phyloP scores from a whole-genome alignment of 2,329 filamentous ascomycete genomes.

The Colletotrichum tabaci region DNA sequence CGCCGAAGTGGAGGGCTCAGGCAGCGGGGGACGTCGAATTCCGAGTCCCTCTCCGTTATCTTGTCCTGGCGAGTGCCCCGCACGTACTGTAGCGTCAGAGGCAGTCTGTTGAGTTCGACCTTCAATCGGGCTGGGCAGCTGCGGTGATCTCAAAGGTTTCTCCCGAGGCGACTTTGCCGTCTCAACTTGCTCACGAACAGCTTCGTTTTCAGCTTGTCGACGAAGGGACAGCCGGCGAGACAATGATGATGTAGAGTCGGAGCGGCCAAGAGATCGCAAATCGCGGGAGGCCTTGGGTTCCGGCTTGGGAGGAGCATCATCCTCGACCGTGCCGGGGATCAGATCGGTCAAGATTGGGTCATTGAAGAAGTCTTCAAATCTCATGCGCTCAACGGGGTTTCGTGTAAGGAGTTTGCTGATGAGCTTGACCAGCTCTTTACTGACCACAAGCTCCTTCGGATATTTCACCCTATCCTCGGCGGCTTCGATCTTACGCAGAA shows the following conservation, averaged over 20 bases:
- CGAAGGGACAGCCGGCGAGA: slow-evolving; percentile 56
- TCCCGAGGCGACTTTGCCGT: slow-evolving; percentile 60
- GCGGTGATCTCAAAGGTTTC: slow-evolving; percentile 58
- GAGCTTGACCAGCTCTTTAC: slow-evolving; percentile 82
- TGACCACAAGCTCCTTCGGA: slow-evolving; percentile 79
- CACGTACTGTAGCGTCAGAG: slow-evolving; percentile 48
- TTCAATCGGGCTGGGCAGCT: slow-evolving; percentile 50
- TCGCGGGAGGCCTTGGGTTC: slow-evolving; percentile 54
- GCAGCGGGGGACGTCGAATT: slow-evolving; percentile 64
- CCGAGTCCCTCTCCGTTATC: slow-evolving; percentile 66
- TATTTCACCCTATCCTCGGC: slow-evolving; percentile 90
- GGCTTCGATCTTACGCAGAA: slow-evolving; percentile 92
- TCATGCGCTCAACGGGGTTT: slow-evolving; percentile 86
- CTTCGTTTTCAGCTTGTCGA: slow-evolving; percentile 58
- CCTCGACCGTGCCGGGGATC: slow-evolving; percentile 86
- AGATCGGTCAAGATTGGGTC: slow-evolving; percentile 79
- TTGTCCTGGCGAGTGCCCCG: slow-evolving; percentile 61
- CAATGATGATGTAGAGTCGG: slow-evolving; percentile 48
- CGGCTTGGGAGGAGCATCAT: slow-evolving; percentile 72
- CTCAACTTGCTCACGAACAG: slow-evolving; percentile 52
- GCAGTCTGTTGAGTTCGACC: slow-evolving; percentile 51
- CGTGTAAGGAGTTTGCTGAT: slow-evolving; percentile 88
- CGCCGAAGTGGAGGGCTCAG: slow-evolving; percentile 64
- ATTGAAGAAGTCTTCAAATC: slow-evolving; percentile 88
- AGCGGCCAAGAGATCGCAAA: slow-evolving; percentile 47